These are phyloP conservation scores for Lepidium sativum DNA, from an alignment of 345 rosid species.

Conservation along the genomic window DNA sequence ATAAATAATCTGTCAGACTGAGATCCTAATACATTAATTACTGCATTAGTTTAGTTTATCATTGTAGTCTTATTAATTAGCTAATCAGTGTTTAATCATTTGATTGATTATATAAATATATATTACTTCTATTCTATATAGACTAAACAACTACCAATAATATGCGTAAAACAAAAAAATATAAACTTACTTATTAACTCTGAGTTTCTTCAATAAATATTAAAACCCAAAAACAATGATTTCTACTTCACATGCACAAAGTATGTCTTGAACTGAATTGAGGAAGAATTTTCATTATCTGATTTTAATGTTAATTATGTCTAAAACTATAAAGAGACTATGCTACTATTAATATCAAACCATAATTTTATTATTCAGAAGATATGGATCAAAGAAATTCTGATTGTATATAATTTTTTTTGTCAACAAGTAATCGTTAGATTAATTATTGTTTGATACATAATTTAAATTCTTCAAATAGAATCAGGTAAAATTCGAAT, in stretches of 20 bases:
- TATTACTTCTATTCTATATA: neutral
- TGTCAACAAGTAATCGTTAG: too few species aligned
- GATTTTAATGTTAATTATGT: neutral
- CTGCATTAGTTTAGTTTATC: constrained; percentile 4
- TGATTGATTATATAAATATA: neutral
- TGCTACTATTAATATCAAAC: too few species aligned
- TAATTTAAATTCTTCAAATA: too few species aligned
- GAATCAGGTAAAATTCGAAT: too few species aligned
- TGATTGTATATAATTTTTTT: too few species aligned
- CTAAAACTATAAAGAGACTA: neutral
- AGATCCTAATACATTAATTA: constrained; percentile 19
- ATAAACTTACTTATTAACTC: neutral
- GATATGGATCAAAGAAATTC: too few species aligned
- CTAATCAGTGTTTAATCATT: constrained; percentile 26
- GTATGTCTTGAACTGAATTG: neutral
- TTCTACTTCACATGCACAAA: neutral
- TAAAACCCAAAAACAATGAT: neutral
- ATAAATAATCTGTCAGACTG: constrained; percentile 14
- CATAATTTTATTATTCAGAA: too few species aligned
- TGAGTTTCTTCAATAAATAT: neutral
- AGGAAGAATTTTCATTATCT: neutral
- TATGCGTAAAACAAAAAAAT: neutral
- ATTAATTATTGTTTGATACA: too few species aligned
- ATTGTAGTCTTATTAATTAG: neutral
- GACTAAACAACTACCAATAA: constrained; percentile 7